These are phyloP conservation scores for Penicillium verrucosum DNA, from an alignment of 2,329 filamentous ascomycete genomes.

Conservation along the genomic window DNA sequence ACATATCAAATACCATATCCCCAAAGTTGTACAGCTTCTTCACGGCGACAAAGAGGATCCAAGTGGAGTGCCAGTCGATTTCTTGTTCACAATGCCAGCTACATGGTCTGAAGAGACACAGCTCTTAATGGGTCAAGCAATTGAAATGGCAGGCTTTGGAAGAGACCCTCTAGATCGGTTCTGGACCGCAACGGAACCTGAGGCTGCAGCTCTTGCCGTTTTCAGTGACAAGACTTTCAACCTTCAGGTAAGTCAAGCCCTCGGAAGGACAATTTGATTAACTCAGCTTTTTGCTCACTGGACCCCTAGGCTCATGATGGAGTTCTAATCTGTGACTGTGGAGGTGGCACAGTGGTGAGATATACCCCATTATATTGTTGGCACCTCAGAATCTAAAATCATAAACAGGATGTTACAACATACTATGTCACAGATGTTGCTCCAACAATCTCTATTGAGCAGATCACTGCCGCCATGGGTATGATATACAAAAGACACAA, in stretches of 20 bases:
- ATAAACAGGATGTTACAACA: not conserved
- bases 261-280: too few relatives aligned
- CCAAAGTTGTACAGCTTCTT: rapidly evolving
- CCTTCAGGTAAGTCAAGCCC: not conserved
- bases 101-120: not conserved
- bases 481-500: not conserved
- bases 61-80: not conserved
- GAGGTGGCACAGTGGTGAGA: not conserved
- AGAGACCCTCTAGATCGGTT: not conserved
- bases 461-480: not conserved
- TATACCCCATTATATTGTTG: not conserved
- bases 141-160: not conserved
- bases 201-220: not conserved
- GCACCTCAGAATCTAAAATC: not conserved
- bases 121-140: not conserved
- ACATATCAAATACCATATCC: not conserved
- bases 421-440: not conserved
- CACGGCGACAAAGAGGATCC: rapidly evolving
- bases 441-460: not conserved
- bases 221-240: not conserved
- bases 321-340: not conserved
- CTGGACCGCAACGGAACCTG: not conserved
- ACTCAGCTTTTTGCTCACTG: not conserved
- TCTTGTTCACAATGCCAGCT: not conserved
- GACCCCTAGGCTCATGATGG: not conserved